Percentiles rank a stretch among this genome's conserved stretches.
These are phyloP conservation scores for Fusarium falciforme DNA, from an alignment of 2,329 filamentous ascomycete genomes.

Conservation along the genomic window DNA sequence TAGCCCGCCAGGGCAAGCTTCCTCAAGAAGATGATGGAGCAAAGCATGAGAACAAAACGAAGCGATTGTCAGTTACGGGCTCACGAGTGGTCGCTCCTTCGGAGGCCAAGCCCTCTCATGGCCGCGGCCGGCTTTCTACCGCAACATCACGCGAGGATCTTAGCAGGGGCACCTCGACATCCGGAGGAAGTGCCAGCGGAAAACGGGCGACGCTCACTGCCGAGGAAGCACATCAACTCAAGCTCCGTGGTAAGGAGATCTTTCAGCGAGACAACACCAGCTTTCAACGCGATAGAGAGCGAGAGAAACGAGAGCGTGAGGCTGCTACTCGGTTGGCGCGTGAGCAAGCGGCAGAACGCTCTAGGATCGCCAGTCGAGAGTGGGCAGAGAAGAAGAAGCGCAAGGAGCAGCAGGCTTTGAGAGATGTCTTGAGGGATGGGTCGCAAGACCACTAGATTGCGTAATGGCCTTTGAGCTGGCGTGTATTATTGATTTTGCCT, in stretches of 20 bases:
- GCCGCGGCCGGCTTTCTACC: slow-evolving; percentile 45
- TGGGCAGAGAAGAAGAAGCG: slow-evolving; percentile 70
- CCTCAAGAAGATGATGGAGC: slow-evolving; percentile 42
- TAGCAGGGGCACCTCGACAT: slow-evolving; percentile 59
- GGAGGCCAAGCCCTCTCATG: slow-evolving; percentile 26
- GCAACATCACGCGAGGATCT: slow-evolving; percentile 36
- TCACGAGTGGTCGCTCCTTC: slow-evolving; percentile 10
- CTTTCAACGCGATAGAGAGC: slow-evolving; percentile 59
- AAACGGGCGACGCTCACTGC: slow-evolving; percentile 62
- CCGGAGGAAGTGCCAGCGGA: slow-evolving; percentile 56
- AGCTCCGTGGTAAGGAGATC: slow-evolving; percentile 64
- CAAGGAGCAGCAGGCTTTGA: slow-evolving; percentile 48
- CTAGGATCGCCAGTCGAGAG: slow-evolving; percentile 67
- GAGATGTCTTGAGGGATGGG: slow-evolving; percentile 19
- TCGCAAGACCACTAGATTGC: slow-evolving; percentile 1
- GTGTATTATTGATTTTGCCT: slow-evolving; percentile 2
- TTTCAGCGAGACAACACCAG: slow-evolving; percentile 62
- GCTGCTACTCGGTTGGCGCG: slow-evolving; percentile 64
- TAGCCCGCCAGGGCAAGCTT: slow-evolving; percentile 62
- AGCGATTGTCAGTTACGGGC: slow-evolving; percentile 41
- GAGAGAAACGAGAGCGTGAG: slow-evolving; percentile 67
- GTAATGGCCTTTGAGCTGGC: neutral
- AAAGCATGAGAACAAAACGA: slow-evolving; percentile 34
- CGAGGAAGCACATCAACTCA: slow-evolving; percentile 64
- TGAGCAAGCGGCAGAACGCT: slow-evolving; percentile 71